Evolutionary conservation across 2,329 filamentous ascomycete species (phyloP).

Genomic region (Chrysoporthe deuterocubensis): DNA sequence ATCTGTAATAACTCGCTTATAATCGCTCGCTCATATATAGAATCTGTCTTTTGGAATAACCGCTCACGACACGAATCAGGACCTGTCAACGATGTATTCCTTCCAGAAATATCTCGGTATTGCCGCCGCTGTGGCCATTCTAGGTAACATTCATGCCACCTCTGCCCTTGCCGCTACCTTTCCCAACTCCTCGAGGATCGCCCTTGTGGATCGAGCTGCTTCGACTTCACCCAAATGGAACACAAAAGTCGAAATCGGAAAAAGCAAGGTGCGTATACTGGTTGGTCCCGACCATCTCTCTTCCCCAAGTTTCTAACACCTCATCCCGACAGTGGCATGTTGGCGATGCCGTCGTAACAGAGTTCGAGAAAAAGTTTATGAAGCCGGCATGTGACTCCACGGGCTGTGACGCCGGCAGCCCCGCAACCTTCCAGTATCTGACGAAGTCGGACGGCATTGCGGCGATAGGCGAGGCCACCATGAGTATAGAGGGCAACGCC

Average conservation of each 20-base stretch:
- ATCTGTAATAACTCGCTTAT: too few species aligned
- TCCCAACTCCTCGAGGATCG: neutral
- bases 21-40: too few species aligned
- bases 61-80: neutral
- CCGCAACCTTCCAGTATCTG: neutral
- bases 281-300: neutral
- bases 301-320: neutral
- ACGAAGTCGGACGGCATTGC: neutral
- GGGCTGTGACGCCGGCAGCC: neutral
- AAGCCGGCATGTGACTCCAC: neutral
- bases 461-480: neutral
- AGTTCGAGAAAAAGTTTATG: neutral
- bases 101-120: neutral
- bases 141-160: neutral
- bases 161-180: neutral
- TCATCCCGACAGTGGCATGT: neutral
- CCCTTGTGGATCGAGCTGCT: neutral
- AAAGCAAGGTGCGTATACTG: neutral
- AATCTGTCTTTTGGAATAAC: neutral
- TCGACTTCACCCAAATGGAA: neutral
- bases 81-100: neutral
- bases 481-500: neutral
- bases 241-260: neutral
- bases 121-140: neutral
- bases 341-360: neutral